Evolutionary conservation across 805 yeast species (phyloP).

Genomic region (Hanseniaspora vineae): DNA sequence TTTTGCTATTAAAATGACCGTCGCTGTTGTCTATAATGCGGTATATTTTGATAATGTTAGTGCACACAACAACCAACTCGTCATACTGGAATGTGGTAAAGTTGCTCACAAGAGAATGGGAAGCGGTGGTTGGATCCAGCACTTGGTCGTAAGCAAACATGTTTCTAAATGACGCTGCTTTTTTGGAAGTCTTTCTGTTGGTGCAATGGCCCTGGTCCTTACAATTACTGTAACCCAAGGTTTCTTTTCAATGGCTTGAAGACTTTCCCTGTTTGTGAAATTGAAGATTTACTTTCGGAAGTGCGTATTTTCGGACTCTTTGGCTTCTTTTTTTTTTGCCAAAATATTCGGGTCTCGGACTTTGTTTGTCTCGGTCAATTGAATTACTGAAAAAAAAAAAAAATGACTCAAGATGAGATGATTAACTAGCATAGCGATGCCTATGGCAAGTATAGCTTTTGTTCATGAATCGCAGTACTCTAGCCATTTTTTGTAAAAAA

Average conservation of each 20-base stretch:
- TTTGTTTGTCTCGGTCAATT: no score
- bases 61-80: conserved; percentile 58
- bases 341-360: no score
- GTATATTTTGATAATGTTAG: conserved; percentile 30
- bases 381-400: no score
- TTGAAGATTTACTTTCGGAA: no score
- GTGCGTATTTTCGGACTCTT: not conserved
- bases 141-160: conserved; percentile 79
- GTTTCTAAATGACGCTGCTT: not conserved
- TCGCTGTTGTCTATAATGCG: not conserved
- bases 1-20: not conserved
- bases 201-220: no score
- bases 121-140: conserved; percentile 60
- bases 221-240: no score
- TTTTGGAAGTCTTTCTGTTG: not conserved
- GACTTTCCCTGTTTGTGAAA: no score
- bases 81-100: conserved; percentile 27
- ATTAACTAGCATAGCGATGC: no score
- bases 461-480: no score
- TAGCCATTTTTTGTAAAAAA: not conserved
- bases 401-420: no score
- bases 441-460: no score
- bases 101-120: conserved; percentile 43
- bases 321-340: not conserved
- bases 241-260: no score